Percentiles rank a stretch among this genome's conserved stretches.
Evolutionary conservation across 2,329 filamentous ascomycete species (phyloP).

Genomic region (Dothiorella sarmentorum): DNA sequence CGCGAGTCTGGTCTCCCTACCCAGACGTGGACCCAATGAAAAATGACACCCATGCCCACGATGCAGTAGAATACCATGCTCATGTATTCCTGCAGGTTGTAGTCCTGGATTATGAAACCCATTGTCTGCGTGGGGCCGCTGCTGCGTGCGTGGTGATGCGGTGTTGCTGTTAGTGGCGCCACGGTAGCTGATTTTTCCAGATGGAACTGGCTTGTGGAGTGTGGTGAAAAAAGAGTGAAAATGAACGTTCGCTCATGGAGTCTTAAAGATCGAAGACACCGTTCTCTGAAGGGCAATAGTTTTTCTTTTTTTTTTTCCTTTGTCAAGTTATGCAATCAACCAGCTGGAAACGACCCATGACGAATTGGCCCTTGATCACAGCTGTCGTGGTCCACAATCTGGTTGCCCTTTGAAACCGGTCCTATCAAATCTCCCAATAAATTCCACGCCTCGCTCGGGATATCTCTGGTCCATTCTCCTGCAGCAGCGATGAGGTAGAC

Average conservation of each 20-base stretch:
- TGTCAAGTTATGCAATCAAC: background rate
- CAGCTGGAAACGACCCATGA: background rate
- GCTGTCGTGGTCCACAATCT: background rate
- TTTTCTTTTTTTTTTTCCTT: background rate
- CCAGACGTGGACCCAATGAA: slow-evolving; percentile 18
- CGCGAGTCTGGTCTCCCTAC: slow-evolving; percentile 14
- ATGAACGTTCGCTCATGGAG: background rate
- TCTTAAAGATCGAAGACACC: background rate
- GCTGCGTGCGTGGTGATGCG: background rate
- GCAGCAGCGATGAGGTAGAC: background rate
- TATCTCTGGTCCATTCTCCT: slow-evolving; percentile 16
- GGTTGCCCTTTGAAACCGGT: slow-evolving; percentile 17
- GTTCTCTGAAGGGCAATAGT: background rate
- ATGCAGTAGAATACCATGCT: slow-evolving; percentile 16
- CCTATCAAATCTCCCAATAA: slow-evolving; percentile 14
- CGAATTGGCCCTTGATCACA: background rate
- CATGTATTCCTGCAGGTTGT: slow-evolving; percentile 14
- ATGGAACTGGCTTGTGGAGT: background rate
- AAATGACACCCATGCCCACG: slow-evolving; percentile 3
- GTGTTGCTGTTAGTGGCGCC: background rate
- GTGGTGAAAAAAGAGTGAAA: background rate
- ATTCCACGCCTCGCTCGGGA: slow-evolving; percentile 12
- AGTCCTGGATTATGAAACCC: slow-evolving; percentile 4
- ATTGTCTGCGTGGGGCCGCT: background rate
- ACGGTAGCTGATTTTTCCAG: background rate